phyloP scores from a whole-genome alignment of 345 rosid genomes.

The Boechera retrofracta region DNA sequence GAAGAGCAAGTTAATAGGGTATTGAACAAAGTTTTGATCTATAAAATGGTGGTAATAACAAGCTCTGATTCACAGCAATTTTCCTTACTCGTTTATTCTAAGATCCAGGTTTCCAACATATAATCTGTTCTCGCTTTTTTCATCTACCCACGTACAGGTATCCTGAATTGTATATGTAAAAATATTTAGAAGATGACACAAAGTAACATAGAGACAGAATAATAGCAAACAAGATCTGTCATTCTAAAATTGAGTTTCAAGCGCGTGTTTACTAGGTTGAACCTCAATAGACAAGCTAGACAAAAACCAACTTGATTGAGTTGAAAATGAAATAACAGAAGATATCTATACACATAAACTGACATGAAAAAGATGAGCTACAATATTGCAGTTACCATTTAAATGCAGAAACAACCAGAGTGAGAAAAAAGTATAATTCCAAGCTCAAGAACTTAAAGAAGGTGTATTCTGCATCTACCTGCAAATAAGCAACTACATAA shows the following conservation, averaged over 20 bases:
- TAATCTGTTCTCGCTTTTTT: conserved; percentile 71
- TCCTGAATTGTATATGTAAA: conserved; percentile 55
- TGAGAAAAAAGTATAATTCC: not conserved
- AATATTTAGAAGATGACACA: conserved; percentile 15
- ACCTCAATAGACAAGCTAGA: not conserved
- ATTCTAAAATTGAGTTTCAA: not conserved
- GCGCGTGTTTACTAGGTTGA: not conserved
- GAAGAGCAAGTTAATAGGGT: not conserved
- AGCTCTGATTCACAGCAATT: conserved; percentile 10
- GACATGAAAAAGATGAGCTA: not conserved
- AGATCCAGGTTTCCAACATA: conserved; percentile 85
- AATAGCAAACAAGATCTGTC: not conserved
- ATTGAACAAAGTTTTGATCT: not conserved
- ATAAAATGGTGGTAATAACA: not conserved
- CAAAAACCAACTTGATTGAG: not conserved
- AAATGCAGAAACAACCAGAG: not conserved
- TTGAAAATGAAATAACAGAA: not conserved
- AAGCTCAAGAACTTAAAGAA: conserved; percentile 7
- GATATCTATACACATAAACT: not conserved
- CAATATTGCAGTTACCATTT: conserved; percentile 25
- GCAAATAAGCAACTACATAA: conserved; percentile 17
- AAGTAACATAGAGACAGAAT: not conserved
- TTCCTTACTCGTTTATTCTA: conserved; percentile 83
- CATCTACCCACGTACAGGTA: conserved; percentile 55
- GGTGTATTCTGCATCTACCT: conserved; percentile 24